A percentile compares a stretch with the other conserved stretches of the same genome.
Evolutionary conservation across 192 early-diverging fungal genomes (phyloP).

Genomic region (Coemansia sp.): DNA sequence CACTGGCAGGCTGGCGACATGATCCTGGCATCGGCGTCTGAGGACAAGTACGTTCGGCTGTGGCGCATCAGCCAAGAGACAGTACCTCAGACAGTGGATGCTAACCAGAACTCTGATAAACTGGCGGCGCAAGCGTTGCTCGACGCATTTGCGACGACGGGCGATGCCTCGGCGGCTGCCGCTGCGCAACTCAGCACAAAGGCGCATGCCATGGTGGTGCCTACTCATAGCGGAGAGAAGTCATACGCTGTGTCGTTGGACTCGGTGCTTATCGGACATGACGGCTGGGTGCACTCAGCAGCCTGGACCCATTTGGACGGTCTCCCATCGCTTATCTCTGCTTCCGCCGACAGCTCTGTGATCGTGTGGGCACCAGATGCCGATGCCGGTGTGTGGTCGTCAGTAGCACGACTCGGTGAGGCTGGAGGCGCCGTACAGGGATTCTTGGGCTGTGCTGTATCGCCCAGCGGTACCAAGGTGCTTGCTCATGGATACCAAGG

Average conservation of each 20-base stretch:
- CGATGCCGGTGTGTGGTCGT: constrained; percentile 80
- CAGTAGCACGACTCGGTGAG: constrained; percentile 83
- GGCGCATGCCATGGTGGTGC: constrained; percentile 56
- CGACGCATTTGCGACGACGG: constrained; percentile 12
- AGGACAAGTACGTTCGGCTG: constrained; percentile 91
- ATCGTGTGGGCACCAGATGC: constrained; percentile 87
- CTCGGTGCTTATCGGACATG: constrained; percentile 91
- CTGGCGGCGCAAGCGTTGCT: constrained; percentile 19
- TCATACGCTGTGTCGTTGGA: constrained; percentile 72
- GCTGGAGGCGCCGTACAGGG: constrained; percentile 80
- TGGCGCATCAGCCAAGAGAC: constrained; percentile 59
- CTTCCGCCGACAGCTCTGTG: constrained; percentile 90
- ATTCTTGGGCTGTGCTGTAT: constrained; percentile 77
- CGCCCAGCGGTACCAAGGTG: constrained; percentile 63
- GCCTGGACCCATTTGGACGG: constrained; percentile 60
- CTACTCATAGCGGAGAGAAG: not conserved
- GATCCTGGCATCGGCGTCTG: constrained; percentile 83
- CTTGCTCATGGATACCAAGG: constrained; percentile 82
- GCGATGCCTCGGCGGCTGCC: not conserved
- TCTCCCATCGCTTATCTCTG: constrained; percentile 70
- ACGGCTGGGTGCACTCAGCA: constrained; percentile 91
- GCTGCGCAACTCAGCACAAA: constrained; percentile 76
- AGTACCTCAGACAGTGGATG: not conserved
- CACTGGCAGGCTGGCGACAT: constrained; percentile 76
- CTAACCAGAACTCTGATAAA: not conserved